A percentile compares a stretch with the other conserved stretches of the same genome.
These are phyloP conservation scores for Candida rishiriensis DNA, from an alignment of 805 yeast species.

Conservation along the genomic window DNA sequence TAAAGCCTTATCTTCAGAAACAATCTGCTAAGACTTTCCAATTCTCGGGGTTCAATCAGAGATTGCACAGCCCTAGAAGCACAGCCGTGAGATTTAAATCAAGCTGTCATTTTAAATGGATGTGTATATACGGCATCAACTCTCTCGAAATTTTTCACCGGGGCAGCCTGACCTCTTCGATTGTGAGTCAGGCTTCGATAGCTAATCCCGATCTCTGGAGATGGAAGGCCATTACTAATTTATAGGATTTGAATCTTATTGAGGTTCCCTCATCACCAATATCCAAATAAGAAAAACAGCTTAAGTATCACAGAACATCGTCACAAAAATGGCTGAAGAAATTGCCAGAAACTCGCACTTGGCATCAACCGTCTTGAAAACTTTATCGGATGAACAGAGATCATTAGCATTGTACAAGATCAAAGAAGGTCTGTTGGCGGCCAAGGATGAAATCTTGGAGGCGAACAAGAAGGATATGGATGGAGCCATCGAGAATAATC, in stretches of 20 bases:
- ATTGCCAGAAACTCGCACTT: slow-evolving; percentile 77
- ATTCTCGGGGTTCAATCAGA: no score
- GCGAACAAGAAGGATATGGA: slow-evolving; percentile 78
- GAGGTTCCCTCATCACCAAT: neutral
- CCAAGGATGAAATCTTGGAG: slow-evolving; percentile 57
- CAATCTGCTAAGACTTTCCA: no score
- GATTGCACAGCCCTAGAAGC: no score
- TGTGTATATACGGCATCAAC: no score
- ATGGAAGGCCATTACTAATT: neutral
- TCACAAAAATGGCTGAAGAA: slow-evolving; percentile 50
- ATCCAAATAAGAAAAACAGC: neutral
- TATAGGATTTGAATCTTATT: neutral
- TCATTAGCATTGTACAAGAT: slow-evolving; percentile 68
- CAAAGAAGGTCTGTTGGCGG: slow-evolving; percentile 58
- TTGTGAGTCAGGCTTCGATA: no score
- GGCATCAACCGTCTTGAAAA: slow-evolving; percentile 82
- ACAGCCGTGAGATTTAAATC: no score
- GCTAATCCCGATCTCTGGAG: no score
- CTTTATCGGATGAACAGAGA: slow-evolving; percentile 68
- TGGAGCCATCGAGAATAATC: slow-evolving; percentile 54
- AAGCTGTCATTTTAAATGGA: no score
- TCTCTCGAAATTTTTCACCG: no score
- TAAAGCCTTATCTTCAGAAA: no score
- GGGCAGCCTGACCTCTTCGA: no score
- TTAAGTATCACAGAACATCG: neutral